Percentiles rank a stretch among this genome's conserved stretches.
phyloP scores from a whole-genome alignment of 768 basidiomycete genomes.

The Ramaria sp. region DNA sequence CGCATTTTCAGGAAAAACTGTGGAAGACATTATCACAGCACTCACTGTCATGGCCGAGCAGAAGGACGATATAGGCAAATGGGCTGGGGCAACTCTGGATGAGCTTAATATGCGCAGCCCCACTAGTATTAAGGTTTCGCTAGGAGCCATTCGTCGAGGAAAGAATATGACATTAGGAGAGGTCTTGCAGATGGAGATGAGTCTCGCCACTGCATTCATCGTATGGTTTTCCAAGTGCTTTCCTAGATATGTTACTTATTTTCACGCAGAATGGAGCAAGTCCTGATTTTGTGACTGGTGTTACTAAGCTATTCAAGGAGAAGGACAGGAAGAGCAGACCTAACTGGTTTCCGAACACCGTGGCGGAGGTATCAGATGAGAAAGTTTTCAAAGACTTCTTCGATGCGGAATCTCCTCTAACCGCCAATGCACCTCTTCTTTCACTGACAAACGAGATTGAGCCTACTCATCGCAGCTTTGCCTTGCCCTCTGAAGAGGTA shows the following conservation, averaged over 20 bases:
- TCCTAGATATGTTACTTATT: neutral
- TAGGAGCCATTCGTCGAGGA: constrained; percentile 69
- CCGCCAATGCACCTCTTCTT: constrained; percentile 33
- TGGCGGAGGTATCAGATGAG: constrained; percentile 46
- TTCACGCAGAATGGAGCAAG: constrained; percentile 54
- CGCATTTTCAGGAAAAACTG: constrained; percentile 60
- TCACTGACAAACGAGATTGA: constrained; percentile 25
- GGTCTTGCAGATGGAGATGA: constrained; percentile 74
- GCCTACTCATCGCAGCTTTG: constrained; percentile 20
- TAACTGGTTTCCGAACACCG: constrained; percentile 58
- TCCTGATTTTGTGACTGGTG: constrained; percentile 76
- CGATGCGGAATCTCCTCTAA: constrained; percentile 36
- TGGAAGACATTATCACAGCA: constrained; percentile 57
- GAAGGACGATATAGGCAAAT: constrained; percentile 41
- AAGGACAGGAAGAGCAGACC: constrained; percentile 33
- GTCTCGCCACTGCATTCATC: constrained; percentile 81
- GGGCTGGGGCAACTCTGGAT: constrained; percentile 65
- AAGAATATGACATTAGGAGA: constrained; percentile 47
- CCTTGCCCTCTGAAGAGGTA: constrained; percentile 69
- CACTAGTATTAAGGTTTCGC: constrained; percentile 85
- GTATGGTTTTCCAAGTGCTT: constrained; percentile 37
- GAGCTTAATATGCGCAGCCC: constrained; percentile 67
- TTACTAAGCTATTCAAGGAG: constrained; percentile 53
- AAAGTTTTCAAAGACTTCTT: constrained; percentile 62
- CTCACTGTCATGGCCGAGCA: constrained; percentile 33